A percentile compares a stretch with the other conserved stretches of the same genome.
Conservation (phyloP, 371 early-diverging fungal species). For the Catenaria anguillulae region DNA sequence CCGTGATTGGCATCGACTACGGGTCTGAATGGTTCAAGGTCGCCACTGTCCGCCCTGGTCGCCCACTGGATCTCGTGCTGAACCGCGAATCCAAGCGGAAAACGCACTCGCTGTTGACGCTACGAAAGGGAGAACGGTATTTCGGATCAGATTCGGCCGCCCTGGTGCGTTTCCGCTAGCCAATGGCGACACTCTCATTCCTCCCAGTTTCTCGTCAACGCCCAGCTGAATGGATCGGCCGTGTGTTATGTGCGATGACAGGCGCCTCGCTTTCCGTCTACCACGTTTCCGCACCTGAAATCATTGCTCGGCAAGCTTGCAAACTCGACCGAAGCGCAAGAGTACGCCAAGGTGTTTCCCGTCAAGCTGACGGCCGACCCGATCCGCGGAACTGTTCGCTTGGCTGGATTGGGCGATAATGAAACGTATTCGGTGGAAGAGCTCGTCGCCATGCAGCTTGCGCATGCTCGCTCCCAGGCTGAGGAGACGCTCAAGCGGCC, state of each 20-base stretch:
- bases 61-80: slow-evolving; percentile 79
- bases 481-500: slow-evolving; percentile 54
- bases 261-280: slow-evolving; percentile 73
- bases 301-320: slow-evolving; percentile 57
- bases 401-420: slow-evolving; percentile 43
- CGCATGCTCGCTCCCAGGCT: slow-evolving; percentile 70
- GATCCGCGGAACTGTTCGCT: slow-evolving; percentile 19
- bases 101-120: slow-evolving; percentile 63
- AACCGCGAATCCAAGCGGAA: slow-evolving; percentile 91
- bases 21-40: slow-evolving; percentile 95
- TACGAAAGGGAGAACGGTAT: slow-evolving; percentile 61
- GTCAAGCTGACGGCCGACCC: slow-evolving; percentile 55
- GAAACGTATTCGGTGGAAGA: slow-evolving; percentile 56
- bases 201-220: background rate
- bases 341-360: slow-evolving; percentile 52
- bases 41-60: slow-evolving; percentile 78
- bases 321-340: slow-evolving; percentile 46
- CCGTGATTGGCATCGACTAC: slow-evolving; percentile 88
- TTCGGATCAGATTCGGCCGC: slow-evolving; percentile 79
- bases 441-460: slow-evolving; percentile 83
- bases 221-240: too few species aligned
- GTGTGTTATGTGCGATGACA: too few species aligned
- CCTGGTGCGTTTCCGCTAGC: slow-evolving; percentile 21
- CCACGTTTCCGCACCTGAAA: slow-evolving; percentile 67
- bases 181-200: too few species aligned